A percentile compares a stretch with the other conserved stretches of the same genome.
Evolutionary conservation across 1,284 basidiomycete species (phyloP).

Genomic region (Anthracocystis walkeri): DNA sequence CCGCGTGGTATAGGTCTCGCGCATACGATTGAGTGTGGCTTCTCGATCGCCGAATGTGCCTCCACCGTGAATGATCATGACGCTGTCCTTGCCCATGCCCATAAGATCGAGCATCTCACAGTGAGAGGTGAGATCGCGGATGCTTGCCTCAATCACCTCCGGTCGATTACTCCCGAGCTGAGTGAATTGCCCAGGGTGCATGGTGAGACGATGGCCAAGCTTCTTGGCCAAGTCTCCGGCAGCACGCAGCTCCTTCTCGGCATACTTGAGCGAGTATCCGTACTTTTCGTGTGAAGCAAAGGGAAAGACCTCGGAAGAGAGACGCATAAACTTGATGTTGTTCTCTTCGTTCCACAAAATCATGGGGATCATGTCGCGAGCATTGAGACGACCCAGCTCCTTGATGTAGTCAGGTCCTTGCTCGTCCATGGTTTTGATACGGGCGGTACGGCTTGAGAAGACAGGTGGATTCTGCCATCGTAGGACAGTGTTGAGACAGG

Average conservation of each 20-base stretch:
- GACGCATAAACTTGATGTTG: slow-evolving; percentile 65
- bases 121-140: slow-evolving; percentile 85
- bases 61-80: slow-evolving; percentile 79
- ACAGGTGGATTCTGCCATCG: slow-evolving; percentile 78
- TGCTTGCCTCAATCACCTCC: slow-evolving; percentile 79
- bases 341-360: slow-evolving; percentile 72
- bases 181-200: slow-evolving; percentile 85
- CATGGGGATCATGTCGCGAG: slow-evolving; percentile 76
- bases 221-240: slow-evolving; percentile 81
- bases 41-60: slow-evolving; percentile 84
- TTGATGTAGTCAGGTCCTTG: slow-evolving; percentile 84
- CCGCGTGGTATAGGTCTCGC: slow-evolving; percentile 76
- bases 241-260: slow-evolving; percentile 73
- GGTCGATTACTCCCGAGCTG: slow-evolving; percentile 83
- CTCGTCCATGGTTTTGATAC: slow-evolving; percentile 82
- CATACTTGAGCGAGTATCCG: slow-evolving; percentile 83
- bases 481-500: slow-evolving; percentile 85
- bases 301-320: slow-evolving; percentile 81
- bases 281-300: slow-evolving; percentile 84
- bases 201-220: slow-evolving; percentile 83
- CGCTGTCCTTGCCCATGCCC: slow-evolving; percentile 80
- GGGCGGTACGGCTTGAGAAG: slow-evolving; percentile 82
- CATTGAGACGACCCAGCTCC: slow-evolving; percentile 81
- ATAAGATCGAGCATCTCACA: slow-evolving; percentile 86
- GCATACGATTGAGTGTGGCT: slow-evolving; percentile 79